phyloP scores from a whole-genome alignment of 2,329 filamentous ascomycete genomes.

The Pezicula neosporulosa region DNA sequence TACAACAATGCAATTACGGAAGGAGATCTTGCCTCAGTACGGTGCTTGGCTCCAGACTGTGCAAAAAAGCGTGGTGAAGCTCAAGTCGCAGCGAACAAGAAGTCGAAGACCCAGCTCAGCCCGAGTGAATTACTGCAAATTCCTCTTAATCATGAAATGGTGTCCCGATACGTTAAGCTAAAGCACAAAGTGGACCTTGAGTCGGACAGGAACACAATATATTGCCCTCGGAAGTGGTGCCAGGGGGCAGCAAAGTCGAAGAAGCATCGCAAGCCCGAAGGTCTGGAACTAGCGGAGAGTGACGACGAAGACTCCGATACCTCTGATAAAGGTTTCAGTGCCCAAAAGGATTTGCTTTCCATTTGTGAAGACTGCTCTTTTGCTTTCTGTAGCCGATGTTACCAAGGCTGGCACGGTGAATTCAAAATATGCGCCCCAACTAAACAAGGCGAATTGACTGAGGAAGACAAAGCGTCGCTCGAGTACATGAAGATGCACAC shows the following conservation, averaged over 20 bases:
- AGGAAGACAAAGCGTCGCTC: conserved; percentile 81
- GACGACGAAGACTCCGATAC: conserved; percentile 51
- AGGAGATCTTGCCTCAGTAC: conserved; percentile 75
- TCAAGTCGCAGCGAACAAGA: conserved; percentile 38
- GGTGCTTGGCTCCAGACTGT: conserved; percentile 78
- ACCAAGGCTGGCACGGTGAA: conserved; percentile 89
- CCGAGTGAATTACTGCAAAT: conserved; percentile 83
- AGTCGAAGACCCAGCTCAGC: conserved; percentile 65
- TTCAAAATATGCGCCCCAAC: conserved; percentile 67
- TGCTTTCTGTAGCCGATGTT: conserved; percentile 75
- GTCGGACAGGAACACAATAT: conserved; percentile 85
- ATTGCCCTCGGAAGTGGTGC: conserved; percentile 91
- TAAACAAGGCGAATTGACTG: conserved; percentile 66
- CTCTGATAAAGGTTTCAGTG: conserved; percentile 29
- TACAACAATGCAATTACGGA: conserved; percentile 86
- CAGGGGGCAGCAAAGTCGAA: conserved; percentile 81
- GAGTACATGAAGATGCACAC: conserved; percentile 82
- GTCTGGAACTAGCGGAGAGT: conserved; percentile 54
- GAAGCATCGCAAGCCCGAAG: conserved; percentile 67
- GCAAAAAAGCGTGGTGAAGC: conserved; percentile 53
- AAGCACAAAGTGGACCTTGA: conserved; percentile 93
- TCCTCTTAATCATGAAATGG: conserved; percentile 64
- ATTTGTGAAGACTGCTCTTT: conserved; percentile 88
- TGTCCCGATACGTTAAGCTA: conserved; percentile 82
- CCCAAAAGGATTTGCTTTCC: conserved; percentile 61